Evolutionary conservation across 257 asterid genomes (phyloP).

Genomic region (Scutellaria baicalensis): DNA sequence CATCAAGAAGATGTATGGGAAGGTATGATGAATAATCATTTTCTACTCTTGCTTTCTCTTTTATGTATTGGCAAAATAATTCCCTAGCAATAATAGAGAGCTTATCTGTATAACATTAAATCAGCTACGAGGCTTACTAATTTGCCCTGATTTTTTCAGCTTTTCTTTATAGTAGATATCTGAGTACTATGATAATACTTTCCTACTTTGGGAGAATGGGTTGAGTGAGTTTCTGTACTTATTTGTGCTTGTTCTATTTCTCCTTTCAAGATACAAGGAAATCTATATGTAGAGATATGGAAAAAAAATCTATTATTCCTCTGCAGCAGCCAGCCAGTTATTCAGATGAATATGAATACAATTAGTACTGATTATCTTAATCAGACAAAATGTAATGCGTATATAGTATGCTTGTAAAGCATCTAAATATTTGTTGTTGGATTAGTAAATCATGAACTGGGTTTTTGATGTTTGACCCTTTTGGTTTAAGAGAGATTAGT

Average conservation of each 20-base stretch:
- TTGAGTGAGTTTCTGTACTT: slow-evolving; percentile 34
- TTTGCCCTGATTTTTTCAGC: slow-evolving; percentile 26
- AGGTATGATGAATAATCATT: slow-evolving; percentile 28
- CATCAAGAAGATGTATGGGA: slow-evolving; percentile 76
- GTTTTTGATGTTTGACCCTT: neutral
- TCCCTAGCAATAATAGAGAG: neutral
- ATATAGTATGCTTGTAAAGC: neutral
- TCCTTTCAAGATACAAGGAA: slow-evolving; percentile 51
- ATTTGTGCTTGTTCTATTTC: neutral
- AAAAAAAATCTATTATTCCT: slow-evolving; percentile 56
- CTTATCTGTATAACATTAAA: neutral
- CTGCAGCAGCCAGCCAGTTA: slow-evolving; percentile 47
- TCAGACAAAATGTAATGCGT: neutral
- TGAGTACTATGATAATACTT: slow-evolving; percentile 54
- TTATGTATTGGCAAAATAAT: neutral
- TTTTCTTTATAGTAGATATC: slow-evolving; percentile 47
- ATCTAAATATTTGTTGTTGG: neutral
- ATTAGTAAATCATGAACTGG: neutral
- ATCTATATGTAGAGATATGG: slow-evolving; percentile 52
- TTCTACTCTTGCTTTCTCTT: neutral
- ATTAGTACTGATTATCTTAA: slow-evolving; percentile 18
- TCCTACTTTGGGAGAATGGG: slow-evolving; percentile 53
- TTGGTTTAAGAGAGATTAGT: neutral
- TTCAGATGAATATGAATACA: slow-evolving; percentile 57
- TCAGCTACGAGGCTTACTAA: neutral